Evolutionary conservation across 306 rosid species (phyloP), one percentile per base, ranked within the genome.

Genomic region (Acacia crassicarpa): DNA sequence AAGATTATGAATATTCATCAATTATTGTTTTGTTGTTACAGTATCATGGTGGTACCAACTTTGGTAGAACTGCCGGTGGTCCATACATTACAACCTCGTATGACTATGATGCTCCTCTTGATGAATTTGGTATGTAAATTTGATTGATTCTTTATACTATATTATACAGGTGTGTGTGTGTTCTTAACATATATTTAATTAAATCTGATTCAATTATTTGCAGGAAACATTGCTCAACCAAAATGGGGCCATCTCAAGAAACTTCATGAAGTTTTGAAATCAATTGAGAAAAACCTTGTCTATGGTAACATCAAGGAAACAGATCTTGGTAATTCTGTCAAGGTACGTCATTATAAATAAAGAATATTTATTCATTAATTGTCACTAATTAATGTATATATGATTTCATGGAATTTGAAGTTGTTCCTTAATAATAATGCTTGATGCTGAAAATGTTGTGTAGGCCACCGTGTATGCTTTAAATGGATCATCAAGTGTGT

Each of bases 11-110:
- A 38, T 38, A 38, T 12, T 23, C 5, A 20, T 75, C 48, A 25
- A 27, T 25, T 2, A 56, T 17, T 2, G 2, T 45, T 54, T 62
- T 40, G 14, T 23, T 75, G 23, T 53, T 19, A 58, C 63, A 91
- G 92, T 89, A 88, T 48, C 92, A 91, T 40, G 94, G 94, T 23
- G 94, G 92, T 5, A 89, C 92, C 10, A 91, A 91, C 46, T 91
- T 91, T 35, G 94, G 84, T 7, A 82, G 94, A 79, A 91, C 86
- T 27, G 86, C 91, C 0, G 94, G 89, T 6, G 89, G 90, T 62
- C 90, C 94, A 22, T 91, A 89, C 69, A 87, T 91, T 56, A 80
- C 89, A 6, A 91, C 94, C 1, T n/a, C 87, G 0, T 91, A 91
- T 33, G 92, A 87, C 79, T 91, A 91, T 46, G 91, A 91, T 46